These are phyloP conservation scores for Penicillium desertorum DNA, from an alignment of 495 filamentous ascomycete species.

Conservation along the genomic window DNA sequence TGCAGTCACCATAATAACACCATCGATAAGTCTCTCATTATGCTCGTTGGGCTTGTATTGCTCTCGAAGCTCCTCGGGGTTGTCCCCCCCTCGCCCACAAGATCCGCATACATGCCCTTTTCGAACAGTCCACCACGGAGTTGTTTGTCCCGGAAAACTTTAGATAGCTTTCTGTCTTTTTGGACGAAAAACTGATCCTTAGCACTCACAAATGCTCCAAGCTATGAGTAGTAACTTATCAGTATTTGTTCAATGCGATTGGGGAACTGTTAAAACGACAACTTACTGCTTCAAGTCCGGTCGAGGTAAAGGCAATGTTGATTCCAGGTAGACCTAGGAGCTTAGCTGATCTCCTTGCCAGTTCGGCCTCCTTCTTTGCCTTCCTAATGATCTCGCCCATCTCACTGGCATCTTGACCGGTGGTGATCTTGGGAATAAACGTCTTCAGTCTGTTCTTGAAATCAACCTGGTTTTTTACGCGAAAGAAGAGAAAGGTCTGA, in stretches of 20 bases:
- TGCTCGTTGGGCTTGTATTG: conserved; percentile 3
- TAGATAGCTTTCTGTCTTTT: conserved; percentile 6
- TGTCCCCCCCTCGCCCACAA: conserved; percentile 12
- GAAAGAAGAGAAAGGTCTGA: conserved; percentile 21
- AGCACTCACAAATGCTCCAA: conserved; percentile 1
- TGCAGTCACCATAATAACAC: conserved; percentile 16
- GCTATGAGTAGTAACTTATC: neutral
- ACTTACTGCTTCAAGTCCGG: conserved; percentile 16
- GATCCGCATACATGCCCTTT: conserved; percentile 14
- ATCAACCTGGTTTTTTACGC: conserved; percentile 10
- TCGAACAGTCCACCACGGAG: conserved; percentile 9
- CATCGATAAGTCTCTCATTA: conserved; percentile 9
- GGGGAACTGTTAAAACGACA: too few species aligned
- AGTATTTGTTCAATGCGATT: neutral
- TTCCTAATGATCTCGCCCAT: conserved; percentile 10
- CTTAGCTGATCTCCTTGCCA: neutral
- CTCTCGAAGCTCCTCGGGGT: conserved; percentile 8
- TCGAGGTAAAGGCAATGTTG: conserved; percentile 16
- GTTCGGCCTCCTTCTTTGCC: neutral
- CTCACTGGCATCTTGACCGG: conserved; percentile 1
- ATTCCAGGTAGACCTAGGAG: conserved; percentile 10
- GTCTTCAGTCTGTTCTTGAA: conserved; percentile 14
- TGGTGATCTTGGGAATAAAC: conserved; percentile 9
- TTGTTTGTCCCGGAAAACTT: conserved; percentile 3
- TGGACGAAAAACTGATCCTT: neutral